phyloP scores from a whole-genome alignment of 306 rosid genomes.

The Prunus campanulata region DNA sequence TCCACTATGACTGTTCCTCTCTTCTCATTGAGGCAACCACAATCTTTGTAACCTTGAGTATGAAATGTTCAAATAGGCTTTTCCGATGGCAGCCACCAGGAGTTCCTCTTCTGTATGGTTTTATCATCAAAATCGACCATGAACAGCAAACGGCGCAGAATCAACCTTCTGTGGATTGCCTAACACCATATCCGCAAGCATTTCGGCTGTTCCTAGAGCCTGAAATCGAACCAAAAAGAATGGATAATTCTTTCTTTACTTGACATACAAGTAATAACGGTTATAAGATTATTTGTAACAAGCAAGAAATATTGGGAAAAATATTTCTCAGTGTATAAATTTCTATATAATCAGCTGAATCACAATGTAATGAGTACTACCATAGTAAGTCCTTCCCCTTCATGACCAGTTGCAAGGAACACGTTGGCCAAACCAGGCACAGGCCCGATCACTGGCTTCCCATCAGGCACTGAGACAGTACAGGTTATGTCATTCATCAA shows the following conservation, averaged over 20 bases:
- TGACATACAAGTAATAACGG: background rate
- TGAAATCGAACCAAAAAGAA: constrained; percentile 37
- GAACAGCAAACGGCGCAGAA: constrained; percentile 46
- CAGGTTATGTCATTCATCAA: constrained; percentile 20
- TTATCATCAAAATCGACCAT: constrained; percentile 42
- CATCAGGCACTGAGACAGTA: constrained; percentile 71
- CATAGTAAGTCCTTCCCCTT: constrained; percentile 84
- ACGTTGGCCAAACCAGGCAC: constrained; percentile 75
- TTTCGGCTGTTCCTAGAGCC: constrained; percentile 92
- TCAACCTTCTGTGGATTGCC: constrained; percentile 50
- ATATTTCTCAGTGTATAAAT: background rate
- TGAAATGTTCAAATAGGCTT: too few relatives aligned
- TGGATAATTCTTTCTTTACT: constrained; percentile 1
- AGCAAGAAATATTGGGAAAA: background rate
- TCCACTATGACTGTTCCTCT: too few relatives aligned
- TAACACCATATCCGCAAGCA: constrained; percentile 65
- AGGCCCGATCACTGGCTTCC: constrained; percentile 82
- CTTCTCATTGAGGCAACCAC: too few relatives aligned
- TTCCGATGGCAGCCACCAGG: too few relatives aligned
- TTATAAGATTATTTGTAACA: constrained; percentile 3
- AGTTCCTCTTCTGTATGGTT: background rate
- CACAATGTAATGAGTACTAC: constrained; percentile 35
- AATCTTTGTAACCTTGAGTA: too few relatives aligned
- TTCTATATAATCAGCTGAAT: background rate
- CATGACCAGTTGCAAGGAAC: constrained; percentile 93